Percentiles rank a stretch among this genome's conserved stretches.
phyloP scores from a whole-genome alignment of 352 stramenopile species.

The Phytophthora foliorum region DNA sequence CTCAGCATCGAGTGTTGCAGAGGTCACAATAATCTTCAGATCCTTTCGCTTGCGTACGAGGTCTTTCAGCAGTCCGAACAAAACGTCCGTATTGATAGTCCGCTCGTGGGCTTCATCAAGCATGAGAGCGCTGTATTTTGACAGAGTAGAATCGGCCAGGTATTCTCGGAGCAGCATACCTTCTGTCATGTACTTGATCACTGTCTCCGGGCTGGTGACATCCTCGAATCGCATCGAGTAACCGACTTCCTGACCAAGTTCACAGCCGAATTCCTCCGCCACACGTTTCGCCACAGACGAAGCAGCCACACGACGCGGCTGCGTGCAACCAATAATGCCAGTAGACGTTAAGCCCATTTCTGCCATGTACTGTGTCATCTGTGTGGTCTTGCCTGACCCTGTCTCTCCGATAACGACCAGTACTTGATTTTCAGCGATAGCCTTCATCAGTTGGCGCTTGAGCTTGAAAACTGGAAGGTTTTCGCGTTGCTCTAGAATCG shows the following conservation, averaged over 20 bases:
- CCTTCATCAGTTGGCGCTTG: conserved; percentile 96
- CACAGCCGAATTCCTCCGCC: conserved; percentile 96
- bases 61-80: conserved; percentile 97
- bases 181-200: conserved; percentile 99
- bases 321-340: conserved; percentile 98
- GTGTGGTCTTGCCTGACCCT: conserved; percentile 98
- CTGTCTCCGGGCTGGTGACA: conserved; percentile 90
- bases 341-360: conserved; percentile 98
- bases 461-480: conserved; percentile 97
- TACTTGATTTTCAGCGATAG: conserved; percentile 96
- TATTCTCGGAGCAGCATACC: conserved; percentile 99
- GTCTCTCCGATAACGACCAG: conserved; percentile 99
- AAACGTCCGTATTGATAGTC: conserved; percentile 98
- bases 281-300: conserved; percentile 98
- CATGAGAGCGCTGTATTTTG: conserved; percentile 96
- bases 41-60: conserved; percentile 88
- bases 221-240: conserved; percentile 93
- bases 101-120: conserved; percentile 99
- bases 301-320: conserved; percentile 98
- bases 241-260: conserved; percentile 95
- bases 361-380: conserved; percentile 99
- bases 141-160: conserved; percentile 96
- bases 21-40: conserved; percentile 93
- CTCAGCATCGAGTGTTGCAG: conserved; percentile 97
- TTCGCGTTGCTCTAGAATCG: conserved; percentile 97